A percentile compares a stretch with the other conserved stretches of the same genome.
Conservation (phyloP, 352 stramenopile species). For the Thalassiosira mediterranea region DNA sequence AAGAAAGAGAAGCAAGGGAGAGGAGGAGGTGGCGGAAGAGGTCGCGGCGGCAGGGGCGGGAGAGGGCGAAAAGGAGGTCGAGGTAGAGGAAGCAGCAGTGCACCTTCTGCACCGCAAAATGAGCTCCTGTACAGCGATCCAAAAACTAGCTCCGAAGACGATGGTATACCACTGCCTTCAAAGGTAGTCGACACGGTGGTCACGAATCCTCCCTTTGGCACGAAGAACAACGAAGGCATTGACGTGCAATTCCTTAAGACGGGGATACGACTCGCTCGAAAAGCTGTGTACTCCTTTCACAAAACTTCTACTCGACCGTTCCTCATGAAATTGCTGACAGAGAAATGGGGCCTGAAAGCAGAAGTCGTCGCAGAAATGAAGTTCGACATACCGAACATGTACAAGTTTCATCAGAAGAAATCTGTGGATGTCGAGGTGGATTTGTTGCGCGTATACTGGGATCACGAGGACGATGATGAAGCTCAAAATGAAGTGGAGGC, state of each 20-base stretch:
- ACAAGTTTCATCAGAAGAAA: slow-evolving; percentile 86
- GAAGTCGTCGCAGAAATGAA: slow-evolving; percentile 85
- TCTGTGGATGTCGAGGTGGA: slow-evolving; percentile 84
- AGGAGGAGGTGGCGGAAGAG: slow-evolving; percentile 14
- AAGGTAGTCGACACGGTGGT: slow-evolving; percentile 85
- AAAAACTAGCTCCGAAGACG: slow-evolving; percentile 35
- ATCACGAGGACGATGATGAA: slow-evolving; percentile 28
- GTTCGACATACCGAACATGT: slow-evolving; percentile 86
- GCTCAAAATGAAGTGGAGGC: slow-evolving; percentile 4
- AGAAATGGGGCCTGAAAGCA: slow-evolving; percentile 76
- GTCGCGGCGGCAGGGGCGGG: slow-evolving; percentile 25
- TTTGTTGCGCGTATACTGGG: slow-evolving; percentile 76
- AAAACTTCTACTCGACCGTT: slow-evolving; percentile 85
- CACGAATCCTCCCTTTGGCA: slow-evolving; percentile 86
- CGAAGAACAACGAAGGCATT: slow-evolving; percentile 85
- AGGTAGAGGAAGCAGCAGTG: slow-evolving; percentile 1
- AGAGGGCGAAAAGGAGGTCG: slow-evolving; percentile 15
- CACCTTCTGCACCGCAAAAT: slow-evolving; percentile 26
- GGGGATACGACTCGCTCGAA: slow-evolving; percentile 63
- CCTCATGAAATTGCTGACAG: slow-evolving; percentile 71
- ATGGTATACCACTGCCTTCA: slow-evolving; percentile 71
- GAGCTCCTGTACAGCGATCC: slow-evolving; percentile 16
- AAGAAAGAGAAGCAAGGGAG: slow-evolving; percentile 15
- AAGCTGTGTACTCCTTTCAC: slow-evolving; percentile 86
- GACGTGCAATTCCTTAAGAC: slow-evolving; percentile 84